Percentiles rank a stretch among this genome's conserved stretches.
These are phyloP conservation scores for Prunella vulgaris DNA, from an alignment of 257 asterid species.

Conservation along the genomic window DNA sequence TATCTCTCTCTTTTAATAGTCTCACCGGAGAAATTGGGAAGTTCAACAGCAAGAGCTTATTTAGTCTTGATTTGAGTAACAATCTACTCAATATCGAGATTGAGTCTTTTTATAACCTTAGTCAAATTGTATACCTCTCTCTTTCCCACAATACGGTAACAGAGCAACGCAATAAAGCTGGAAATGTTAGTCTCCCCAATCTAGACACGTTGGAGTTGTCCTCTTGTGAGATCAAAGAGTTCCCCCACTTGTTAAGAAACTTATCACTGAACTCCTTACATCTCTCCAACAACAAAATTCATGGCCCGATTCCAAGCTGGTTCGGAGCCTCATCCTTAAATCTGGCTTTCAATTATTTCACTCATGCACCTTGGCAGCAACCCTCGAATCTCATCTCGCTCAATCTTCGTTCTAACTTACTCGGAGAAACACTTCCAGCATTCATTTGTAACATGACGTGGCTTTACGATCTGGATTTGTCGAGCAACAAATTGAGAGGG, in stretches of 20 bases:
- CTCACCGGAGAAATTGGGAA: background rate
- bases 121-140: background rate
- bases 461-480: background rate
- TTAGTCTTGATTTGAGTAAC: background rate
- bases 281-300: background rate
- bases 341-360: background rate
- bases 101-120: background rate
- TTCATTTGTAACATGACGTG: background rate
- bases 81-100: background rate
- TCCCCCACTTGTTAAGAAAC: background rate
- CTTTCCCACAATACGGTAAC: background rate
- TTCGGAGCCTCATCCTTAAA: background rate
- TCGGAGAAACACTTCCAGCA: background rate
- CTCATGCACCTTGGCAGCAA: background rate
- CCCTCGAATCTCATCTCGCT: background rate
- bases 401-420: background rate
- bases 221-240: background rate
- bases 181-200: background rate
- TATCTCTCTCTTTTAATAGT: background rate
- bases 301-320: slow-evolving; percentile 1
- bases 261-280: background rate
- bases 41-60: background rate
- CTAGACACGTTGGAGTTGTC: background rate
- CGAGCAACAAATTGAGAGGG: background rate
- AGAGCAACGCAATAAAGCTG: background rate